phyloP scores from a whole-genome alignment of 108 stramenopile species.

The Chaetoceros muelleri region DNA sequence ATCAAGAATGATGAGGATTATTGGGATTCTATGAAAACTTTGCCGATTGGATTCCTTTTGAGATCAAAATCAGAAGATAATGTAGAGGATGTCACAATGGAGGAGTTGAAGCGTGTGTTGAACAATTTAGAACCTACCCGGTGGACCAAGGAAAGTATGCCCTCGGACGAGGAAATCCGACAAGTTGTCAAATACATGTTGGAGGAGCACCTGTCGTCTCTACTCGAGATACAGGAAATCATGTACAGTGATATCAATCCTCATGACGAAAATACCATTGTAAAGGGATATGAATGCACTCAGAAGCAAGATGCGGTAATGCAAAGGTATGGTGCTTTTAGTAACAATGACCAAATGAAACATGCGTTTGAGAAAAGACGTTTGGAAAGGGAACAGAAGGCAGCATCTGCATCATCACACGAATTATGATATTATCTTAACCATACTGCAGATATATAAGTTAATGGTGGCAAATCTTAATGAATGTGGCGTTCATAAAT shows the following conservation, averaged over 20 bases:
- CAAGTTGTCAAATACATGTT: slow-evolving; percentile 8
- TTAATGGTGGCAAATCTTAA: no score
- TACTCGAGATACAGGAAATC: slow-evolving; percentile 12
- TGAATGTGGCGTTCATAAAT: no score
- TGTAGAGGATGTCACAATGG: background rate
- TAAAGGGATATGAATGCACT: slow-evolving; percentile 11
- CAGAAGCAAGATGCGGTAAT: slow-evolving; percentile 12
- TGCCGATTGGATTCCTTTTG: slow-evolving; percentile 15
- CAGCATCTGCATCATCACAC: background rate
- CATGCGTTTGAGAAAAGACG: background rate
- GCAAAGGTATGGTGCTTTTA: slow-evolving; percentile 9
- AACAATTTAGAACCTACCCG: slow-evolving; percentile 6
- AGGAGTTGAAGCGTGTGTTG: slow-evolving; percentile 5
- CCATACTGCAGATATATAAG: no score
- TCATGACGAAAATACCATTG: slow-evolving; percentile 3
- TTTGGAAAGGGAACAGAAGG: background rate
- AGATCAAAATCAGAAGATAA: background rate
- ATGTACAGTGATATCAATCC: slow-evolving; percentile 7
- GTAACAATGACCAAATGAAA: slow-evolving; percentile 10
- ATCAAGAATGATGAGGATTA: slow-evolving; percentile 12
- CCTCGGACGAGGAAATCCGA: slow-evolving; percentile 1
- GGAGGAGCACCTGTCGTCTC: slow-evolving; percentile 1
- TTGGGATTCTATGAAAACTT: slow-evolving; percentile 14
- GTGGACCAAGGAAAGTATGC: slow-evolving; percentile 8
- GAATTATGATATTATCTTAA: no score